Evolutionary conservation across 2,329 filamentous ascomycete genomes (phyloP), one percentile per base, ranked within the genome.

Genomic region (Alternaria sp.): DNA sequence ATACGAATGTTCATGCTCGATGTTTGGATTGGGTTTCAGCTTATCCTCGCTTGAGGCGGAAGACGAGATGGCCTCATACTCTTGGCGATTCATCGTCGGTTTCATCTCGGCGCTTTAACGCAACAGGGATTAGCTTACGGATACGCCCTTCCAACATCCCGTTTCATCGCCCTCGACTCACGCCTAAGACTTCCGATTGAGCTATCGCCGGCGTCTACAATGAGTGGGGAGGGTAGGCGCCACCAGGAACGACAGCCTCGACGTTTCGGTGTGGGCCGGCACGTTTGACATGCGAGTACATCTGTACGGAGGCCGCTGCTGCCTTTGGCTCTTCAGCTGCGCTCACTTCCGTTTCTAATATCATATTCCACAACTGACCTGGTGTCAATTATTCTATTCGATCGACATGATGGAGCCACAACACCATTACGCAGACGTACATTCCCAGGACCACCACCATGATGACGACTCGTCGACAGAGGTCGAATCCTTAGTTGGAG

Each of bases 401-500:
- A 52, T 56, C 40, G 36, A 53, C 44, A 75, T 60, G 54, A 78
- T 77, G 76, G 65, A 72, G 63, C 70, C 67, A n/a, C 66, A 72
- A 63, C 75, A 77, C 59, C 65, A 72, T 11, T 78, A 78, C 64
- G 71, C 72, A 58, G 66, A 75, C 47, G 65, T 78, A 32, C 67
- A 63, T 8, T 58, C 63, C 12, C 61, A 68, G 15, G 73, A 75
- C 43, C 62, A 75, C 46, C 64, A 70, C 49, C 66, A 74, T 40
- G 73, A 76, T 30, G 73, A 76, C 59, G 72, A 75, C 53, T 77
- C 76, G 17, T 74, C 73, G 13, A 78, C 76, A 3, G 76, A 78
- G 54, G 76, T 78, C 3, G 76, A 77, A 52, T 77, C 74, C 3
- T 62, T 78, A 1, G 69, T 75, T 13, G 75, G 72, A 19, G 65